These are phyloP conservation scores for Letharia columbiana DNA, from an alignment of 495 filamentous ascomycete genomes.

Conservation along the genomic window DNA sequence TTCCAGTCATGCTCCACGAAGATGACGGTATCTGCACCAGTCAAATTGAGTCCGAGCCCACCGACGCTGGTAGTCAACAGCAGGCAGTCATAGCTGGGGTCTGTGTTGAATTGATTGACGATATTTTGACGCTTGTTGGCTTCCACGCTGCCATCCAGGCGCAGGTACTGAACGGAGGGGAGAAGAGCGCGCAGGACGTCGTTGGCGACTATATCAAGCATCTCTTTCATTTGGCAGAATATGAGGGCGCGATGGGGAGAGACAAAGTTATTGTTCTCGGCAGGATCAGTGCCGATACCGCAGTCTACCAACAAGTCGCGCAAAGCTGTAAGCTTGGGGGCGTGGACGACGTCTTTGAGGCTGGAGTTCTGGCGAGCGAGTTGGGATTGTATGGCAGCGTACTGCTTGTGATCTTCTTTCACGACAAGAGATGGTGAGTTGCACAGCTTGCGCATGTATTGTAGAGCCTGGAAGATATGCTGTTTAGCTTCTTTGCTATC, in stretches of 20 bases:
- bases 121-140: conserved; percentile 86
- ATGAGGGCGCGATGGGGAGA: conserved; percentile 91
- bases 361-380: conserved; percentile 62
- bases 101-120: conserved; percentile 96
- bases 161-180: conserved; percentile 78
- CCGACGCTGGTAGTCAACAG: conserved; percentile 91
- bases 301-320: conserved; percentile 88
- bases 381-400: conserved; percentile 69
- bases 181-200: conserved; percentile 79
- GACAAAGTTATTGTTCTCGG: conserved; percentile 62
- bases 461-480: conserved; percentile 97
- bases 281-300: conserved; percentile 69
- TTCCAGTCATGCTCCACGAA: conserved; percentile 99
- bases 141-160: conserved; percentile 86
- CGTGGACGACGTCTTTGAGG: conserved; percentile 77
- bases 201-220: conserved; percentile 96
- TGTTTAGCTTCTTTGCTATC: conserved; percentile 86
- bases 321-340: conserved; percentile 84
- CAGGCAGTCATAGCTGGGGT: conserved; percentile 88
- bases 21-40: conserved; percentile 95
- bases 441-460: conserved; percentile 98
- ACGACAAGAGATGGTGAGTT: conserved; percentile 94
- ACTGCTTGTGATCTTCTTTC: conserved; percentile 86
- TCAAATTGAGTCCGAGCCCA: conserved; percentile 89
- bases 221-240: conserved; percentile 99